Evolutionary conservation across 1,139 yeast species (phyloP).

Genomic region (Komagataea norvegica): DNA sequence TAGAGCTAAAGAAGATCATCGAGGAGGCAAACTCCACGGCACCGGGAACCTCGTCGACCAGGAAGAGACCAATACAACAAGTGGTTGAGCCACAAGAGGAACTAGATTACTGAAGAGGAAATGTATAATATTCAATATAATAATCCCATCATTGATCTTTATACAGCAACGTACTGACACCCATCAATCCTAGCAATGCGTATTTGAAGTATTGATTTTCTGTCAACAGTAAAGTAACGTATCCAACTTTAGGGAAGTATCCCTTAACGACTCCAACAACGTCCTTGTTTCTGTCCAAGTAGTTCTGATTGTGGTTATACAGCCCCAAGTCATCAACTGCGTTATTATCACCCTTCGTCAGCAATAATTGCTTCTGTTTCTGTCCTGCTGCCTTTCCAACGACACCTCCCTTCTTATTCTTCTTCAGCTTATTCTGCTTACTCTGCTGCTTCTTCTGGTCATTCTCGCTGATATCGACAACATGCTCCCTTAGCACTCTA

Average conservation of each 20-base stretch:
- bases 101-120: conserved; percentile 8
- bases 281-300: conserved; percentile 71
- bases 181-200: conserved; percentile 64
- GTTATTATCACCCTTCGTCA: conserved; percentile 97
- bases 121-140: neutral
- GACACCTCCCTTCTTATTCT: neutral
- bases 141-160: conserved; percentile 29
- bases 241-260: conserved; percentile 88
- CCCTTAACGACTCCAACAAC: conserved; percentile 89
- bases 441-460: too few relatives aligned
- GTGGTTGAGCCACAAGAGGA: conserved; percentile 10
- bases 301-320: conserved; percentile 72
- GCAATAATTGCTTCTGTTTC: conserved; percentile 54
- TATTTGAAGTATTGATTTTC: conserved; percentile 78
- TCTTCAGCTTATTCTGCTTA: too few relatives aligned
- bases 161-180: conserved; percentile 50
- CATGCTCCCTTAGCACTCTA: conserved; percentile 84
- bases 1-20: conserved; percentile 13
- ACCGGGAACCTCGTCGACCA: conserved; percentile 4
- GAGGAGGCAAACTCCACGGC: conserved; percentile 7
- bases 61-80: conserved; percentile 8
- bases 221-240: conserved; percentile 85
- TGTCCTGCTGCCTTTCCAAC: neutral
- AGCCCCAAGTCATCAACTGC: conserved; percentile 85
- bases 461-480: too few relatives aligned